phyloP scores from a whole-genome alignment of 1,284 basidiomycete genomes.

The Cryptococcus deneoformans region DNA sequence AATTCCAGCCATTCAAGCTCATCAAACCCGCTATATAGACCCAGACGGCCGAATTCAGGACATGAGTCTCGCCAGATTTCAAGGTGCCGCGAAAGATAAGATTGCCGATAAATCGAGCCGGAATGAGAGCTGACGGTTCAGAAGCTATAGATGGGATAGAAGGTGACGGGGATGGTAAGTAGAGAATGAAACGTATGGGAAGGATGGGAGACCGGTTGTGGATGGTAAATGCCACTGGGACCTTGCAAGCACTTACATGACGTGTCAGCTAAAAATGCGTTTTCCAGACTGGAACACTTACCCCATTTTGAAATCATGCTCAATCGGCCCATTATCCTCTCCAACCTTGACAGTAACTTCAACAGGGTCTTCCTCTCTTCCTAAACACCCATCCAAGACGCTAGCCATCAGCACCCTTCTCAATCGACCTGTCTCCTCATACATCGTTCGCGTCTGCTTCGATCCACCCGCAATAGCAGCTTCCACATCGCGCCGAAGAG shows the following conservation, averaged over 20 bases:
- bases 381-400: constrained; percentile 70
- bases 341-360: constrained; percentile 33
- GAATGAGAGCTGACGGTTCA: not conserved
- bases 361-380: constrained; percentile 69
- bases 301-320: constrained; percentile 67
- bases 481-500: constrained; percentile 59
- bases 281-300: constrained; percentile 45
- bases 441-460: constrained; percentile 67
- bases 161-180: constrained; percentile 17
- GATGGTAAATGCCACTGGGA: constrained; percentile 59
- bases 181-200: constrained; percentile 29
- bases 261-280: not conserved
- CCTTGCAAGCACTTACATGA: constrained; percentile 57
- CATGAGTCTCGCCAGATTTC: constrained; percentile 6
- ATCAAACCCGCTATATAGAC: constrained; percentile 24
- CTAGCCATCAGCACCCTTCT: constrained; percentile 63
- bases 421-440: constrained; percentile 78
- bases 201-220: constrained; percentile 56
- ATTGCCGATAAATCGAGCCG: constrained; percentile 19
- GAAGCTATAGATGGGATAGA: not conserved
- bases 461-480: constrained; percentile 62
- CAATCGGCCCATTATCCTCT: constrained; percentile 49
- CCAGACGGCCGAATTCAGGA: constrained; percentile 22
- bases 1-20: constrained; percentile 31
- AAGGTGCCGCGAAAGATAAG: constrained; percentile 29